These are phyloP conservation scores for Aspergillus carbonarius DNA, from an alignment of 2,329 filamentous ascomycete genomes.

Conservation along the genomic window DNA sequence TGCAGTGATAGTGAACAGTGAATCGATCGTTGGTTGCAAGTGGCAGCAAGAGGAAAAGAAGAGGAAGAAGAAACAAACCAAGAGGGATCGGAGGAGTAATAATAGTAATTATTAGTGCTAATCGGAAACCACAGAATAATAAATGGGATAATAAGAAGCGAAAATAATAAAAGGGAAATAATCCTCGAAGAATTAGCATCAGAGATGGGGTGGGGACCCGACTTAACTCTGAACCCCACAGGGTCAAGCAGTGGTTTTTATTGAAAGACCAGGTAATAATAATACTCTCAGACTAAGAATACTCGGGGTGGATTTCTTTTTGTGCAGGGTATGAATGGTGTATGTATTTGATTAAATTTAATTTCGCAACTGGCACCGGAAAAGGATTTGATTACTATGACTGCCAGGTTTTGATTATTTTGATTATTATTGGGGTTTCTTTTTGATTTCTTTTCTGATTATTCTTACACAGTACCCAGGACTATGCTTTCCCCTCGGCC, in stretches of 20 bases:
- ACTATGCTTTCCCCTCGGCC: too few relatives aligned
- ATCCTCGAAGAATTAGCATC: slow-evolving; percentile 13
- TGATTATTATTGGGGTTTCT: background rate
- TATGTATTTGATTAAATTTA: background rate
- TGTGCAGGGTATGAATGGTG: slow-evolving; percentile 6
- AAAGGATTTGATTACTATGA: background rate
- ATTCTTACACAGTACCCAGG: too few relatives aligned
- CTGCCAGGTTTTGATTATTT: background rate
- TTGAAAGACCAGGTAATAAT: slow-evolving; percentile 2
- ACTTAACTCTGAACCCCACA: slow-evolving; percentile 22
- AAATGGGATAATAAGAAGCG: slow-evolving; percentile 9
- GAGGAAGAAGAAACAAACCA: background rate
- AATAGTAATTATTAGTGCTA: slow-evolving; percentile 5
- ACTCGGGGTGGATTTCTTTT: slow-evolving; percentile 2
- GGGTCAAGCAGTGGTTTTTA: slow-evolving; percentile 14
- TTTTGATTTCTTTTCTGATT: background rate
- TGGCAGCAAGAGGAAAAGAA: background rate
- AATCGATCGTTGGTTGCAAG: background rate
- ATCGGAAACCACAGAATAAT: slow-evolving; percentile 6
- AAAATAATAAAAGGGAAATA: slow-evolving; percentile 8
- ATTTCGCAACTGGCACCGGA: background rate
- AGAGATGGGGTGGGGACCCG: slow-evolving; percentile 18
- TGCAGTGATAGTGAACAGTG: background rate
- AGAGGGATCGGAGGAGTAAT: slow-evolving; percentile 6
- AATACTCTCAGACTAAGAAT: background rate